phyloP scores from a whole-genome alignment of 2,329 filamentous ascomycete genomes.

The Colletotrichum chrysophilum region DNA sequence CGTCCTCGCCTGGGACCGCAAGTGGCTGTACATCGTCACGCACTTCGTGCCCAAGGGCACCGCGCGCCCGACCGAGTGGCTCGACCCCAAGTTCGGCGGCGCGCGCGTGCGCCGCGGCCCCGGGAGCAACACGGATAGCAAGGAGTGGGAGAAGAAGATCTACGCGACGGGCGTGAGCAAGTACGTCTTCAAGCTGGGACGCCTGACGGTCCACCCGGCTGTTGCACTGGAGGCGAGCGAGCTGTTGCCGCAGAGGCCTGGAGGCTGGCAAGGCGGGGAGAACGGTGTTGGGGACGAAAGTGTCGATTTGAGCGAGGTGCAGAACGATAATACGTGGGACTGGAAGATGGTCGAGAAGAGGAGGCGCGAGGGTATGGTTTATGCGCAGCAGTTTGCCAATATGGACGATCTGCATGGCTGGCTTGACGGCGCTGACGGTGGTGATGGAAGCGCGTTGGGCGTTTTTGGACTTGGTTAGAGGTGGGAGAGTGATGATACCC shows the following conservation, averaged over 20 bases:
- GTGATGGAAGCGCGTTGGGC: constrained; percentile 55
- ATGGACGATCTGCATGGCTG: constrained; percentile 58
- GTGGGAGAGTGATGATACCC: not conserved
- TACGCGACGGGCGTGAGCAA: constrained; percentile 77
- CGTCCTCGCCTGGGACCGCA: constrained; percentile 77
- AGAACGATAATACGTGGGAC: constrained; percentile 52
- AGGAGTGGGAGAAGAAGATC: constrained; percentile 66
- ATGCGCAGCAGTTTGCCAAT: constrained; percentile 60
- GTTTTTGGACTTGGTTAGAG: constrained; percentile 48
- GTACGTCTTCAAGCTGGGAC: constrained; percentile 82
- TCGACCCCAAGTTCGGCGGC: constrained; percentile 49
- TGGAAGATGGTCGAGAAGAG: constrained; percentile 63
- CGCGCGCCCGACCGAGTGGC: constrained; percentile 60
- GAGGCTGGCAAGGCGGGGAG: constrained; percentile 61
- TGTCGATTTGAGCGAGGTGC: constrained; percentile 40
- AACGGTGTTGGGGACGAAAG: constrained; percentile 44
- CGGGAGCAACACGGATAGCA: constrained; percentile 38
- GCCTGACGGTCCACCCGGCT: constrained; percentile 85
- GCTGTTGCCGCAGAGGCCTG: constrained; percentile 76
- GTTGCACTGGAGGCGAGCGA: constrained; percentile 73
- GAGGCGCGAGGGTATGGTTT: constrained; percentile 59
- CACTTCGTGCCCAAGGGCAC: constrained; percentile 72
- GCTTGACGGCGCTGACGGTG: constrained; percentile 59
- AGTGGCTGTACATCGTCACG: constrained; percentile 80
- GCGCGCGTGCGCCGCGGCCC: constrained; percentile 25